phyloP scores from a whole-genome alignment of 345 rosid species.

The Pseudoturritis turrita region DNA sequence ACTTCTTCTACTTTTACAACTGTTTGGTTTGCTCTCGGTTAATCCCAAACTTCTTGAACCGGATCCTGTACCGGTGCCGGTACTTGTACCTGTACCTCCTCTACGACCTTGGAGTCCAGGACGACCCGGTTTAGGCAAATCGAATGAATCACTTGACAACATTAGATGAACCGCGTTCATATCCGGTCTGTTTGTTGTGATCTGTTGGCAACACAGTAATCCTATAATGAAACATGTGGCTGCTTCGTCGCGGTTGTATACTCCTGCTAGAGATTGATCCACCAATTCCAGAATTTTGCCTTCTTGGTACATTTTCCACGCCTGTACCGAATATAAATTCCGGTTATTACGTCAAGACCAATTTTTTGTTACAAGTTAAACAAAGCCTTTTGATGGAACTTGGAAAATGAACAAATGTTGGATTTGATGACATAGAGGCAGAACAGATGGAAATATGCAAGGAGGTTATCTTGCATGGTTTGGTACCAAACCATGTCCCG shows the following conservation, averaged over 20 bases:
- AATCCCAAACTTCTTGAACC: constrained; percentile 32
- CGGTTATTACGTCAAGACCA: background rate
- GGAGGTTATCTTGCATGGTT: too few species aligned
- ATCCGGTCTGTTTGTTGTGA: constrained; percentile 55
- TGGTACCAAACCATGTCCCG: background rate
- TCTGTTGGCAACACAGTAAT: constrained; percentile 77
- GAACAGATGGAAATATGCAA: too few species aligned
- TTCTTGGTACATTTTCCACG: constrained; percentile 60
- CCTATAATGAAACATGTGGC: constrained; percentile 80
- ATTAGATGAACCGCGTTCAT: constrained; percentile 76
- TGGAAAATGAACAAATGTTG: background rate
- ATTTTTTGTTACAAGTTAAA: background rate
- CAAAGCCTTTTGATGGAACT: background rate
- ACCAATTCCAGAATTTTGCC: constrained; percentile 57
- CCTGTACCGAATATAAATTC: constrained; percentile 33
- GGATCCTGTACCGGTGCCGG: constrained; percentile 35
- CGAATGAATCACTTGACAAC: constrained; percentile 84
- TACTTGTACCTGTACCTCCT: constrained; percentile 34
- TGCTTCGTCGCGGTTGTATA: constrained; percentile 61
- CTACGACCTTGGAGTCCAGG: constrained; percentile 75
- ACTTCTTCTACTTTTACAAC: constrained; percentile 19
- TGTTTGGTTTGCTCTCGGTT: constrained; percentile 29
- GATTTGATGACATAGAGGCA: background rate
- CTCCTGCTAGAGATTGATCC: constrained; percentile 52
- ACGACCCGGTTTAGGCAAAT: constrained; percentile 68